Percentiles rank a stretch among this genome's conserved stretches.
Conservation (phyloP, 345 rosid species). For the Mallotus nudiflorus region DNA sequence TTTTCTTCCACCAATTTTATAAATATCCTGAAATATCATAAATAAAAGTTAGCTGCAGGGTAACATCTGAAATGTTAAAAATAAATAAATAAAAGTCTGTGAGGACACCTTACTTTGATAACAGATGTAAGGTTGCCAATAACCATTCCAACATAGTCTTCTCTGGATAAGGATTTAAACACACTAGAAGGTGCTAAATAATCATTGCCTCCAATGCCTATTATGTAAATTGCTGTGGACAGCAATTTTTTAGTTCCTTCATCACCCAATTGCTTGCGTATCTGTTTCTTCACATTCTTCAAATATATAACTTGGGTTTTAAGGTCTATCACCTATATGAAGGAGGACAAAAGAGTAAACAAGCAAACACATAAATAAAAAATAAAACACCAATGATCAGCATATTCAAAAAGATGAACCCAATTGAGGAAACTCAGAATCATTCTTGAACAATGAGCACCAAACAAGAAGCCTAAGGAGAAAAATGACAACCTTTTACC, state of each 20-base stretch:
- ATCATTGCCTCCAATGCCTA: conserved; percentile 47
- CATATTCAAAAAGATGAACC: no score
- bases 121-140: conserved; percentile 30
- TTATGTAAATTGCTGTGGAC: conserved; percentile 43
- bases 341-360: neutral
- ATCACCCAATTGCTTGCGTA: conserved; percentile 37
- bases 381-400: no score
- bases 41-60: neutral
- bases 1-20: conserved; percentile 45
- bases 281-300: neutral
- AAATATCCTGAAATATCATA: conserved; percentile 34
- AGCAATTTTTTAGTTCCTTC: conserved; percentile 24
- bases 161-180: conserved; percentile 18
- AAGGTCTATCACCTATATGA: neutral
- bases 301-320: neutral
- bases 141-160: conserved; percentile 29
- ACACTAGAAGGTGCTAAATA: conserved; percentile 15
- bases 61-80: neutral
- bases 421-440: no score
- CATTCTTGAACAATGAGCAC: no score
- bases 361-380: no score
- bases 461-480: neutral
- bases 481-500: conserved; percentile 27
- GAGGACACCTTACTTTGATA: conserved; percentile 27
- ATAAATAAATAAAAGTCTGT: neutral